Conservation (phyloP, 2,329 filamentous ascomycete species). For the Ilyonectria sp. region DNA sequence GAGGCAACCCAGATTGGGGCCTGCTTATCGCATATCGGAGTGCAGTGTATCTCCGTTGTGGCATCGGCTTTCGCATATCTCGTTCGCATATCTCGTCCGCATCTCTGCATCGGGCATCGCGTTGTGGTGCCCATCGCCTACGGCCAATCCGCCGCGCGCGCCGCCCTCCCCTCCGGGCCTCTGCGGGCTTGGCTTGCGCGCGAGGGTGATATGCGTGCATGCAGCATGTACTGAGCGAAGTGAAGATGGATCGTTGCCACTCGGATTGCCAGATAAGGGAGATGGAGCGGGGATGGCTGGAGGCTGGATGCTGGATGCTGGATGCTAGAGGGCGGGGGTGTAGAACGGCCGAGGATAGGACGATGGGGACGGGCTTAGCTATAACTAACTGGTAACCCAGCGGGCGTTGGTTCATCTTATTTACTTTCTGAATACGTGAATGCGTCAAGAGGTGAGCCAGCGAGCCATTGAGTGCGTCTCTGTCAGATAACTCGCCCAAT, state of each 20-base stretch:
- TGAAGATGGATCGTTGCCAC: neutral
- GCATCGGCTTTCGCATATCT: conserved; percentile 1
- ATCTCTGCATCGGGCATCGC: conserved; percentile 2
- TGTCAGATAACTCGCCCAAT: neutral
- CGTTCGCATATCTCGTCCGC: neutral
- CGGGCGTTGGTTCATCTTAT: neutral
- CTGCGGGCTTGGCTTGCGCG: neutral
- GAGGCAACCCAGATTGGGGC: neutral
- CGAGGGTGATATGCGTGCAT: conserved; percentile 3
- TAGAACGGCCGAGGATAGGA: conserved; percentile 1
- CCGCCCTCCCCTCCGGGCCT: conserved; percentile 3
- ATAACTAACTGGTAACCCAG: neutral
- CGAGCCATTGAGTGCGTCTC: neutral
- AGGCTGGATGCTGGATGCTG: neutral
- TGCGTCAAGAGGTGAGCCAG: neutral
- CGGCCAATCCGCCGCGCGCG: conserved; percentile 9
- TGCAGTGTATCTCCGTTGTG: neutral
- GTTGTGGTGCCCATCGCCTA: neutral
- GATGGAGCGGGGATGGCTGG: neutral
- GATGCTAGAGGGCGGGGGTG: neutral
- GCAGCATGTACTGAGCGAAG: neutral
- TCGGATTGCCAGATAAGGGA: conserved; percentile 8
- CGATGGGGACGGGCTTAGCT: neutral
- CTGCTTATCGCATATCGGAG: neutral
- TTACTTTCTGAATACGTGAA: too few relatives aligned